Evolutionary conservation across 2,329 filamentous ascomycete genomes (phyloP).

Genomic region (Sarocladiaceae sp.): DNA sequence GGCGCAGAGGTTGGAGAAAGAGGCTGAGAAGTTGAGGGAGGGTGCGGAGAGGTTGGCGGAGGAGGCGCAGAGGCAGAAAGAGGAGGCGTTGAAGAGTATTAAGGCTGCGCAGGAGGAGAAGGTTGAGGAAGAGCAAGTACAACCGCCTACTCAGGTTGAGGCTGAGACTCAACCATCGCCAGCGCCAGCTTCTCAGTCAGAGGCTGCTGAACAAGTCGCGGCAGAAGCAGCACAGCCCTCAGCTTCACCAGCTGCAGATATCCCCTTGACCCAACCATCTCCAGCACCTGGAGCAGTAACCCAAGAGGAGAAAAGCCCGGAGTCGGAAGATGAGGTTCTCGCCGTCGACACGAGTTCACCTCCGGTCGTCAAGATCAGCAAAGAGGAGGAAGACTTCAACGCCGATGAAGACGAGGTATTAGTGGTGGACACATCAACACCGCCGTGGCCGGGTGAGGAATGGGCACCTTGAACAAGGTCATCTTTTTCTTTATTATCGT

Average conservation of each 20-base stretch:
- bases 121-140: neutral
- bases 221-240: no score
- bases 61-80: neutral
- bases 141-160: no score
- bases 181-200: no score
- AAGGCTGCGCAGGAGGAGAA: neutral
- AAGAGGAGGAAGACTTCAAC: neutral
- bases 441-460: neutral
- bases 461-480: neutral
- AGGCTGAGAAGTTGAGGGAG: neutral
- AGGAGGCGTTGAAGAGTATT: neutral
- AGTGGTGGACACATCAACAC: neutral
- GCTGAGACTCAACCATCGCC: no score
- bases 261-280: no score
- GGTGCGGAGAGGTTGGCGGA: neutral
- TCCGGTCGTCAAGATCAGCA: neutral
- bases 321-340: neutral
- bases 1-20: neutral
- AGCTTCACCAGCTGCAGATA: neutral
- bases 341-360: neutral
- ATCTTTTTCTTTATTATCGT: no score
- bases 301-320: neutral
- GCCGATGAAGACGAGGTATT: neutral
- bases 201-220: no score
- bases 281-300: no score